Conservation (phyloP, 371 early-diverging fungal genomes). For the Rhizopus sp. region DNA sequence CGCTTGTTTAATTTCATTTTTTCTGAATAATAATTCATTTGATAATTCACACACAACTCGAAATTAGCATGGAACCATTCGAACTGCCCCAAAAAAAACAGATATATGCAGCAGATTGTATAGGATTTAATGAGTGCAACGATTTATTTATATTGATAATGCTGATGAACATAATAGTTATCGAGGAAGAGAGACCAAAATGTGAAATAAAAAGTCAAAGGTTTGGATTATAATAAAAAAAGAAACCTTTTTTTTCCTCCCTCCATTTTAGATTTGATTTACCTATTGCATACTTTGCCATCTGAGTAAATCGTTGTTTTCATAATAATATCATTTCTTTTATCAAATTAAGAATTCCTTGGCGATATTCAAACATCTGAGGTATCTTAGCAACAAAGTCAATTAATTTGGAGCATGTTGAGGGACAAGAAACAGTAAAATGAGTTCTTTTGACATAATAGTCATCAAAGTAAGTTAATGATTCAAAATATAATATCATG, state of each 20-base stretch:
- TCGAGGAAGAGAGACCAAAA: constrained; percentile 14
- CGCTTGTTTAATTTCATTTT: constrained; percentile 5
- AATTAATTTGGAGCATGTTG: constrained; percentile 14
- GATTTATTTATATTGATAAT: constrained; percentile 16
- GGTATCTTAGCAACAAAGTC: constrained; percentile 17
- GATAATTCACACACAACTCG: constrained; percentile 6
- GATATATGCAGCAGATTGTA: constrained; percentile 17
- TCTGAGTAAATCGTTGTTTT: constrained; percentile 3
- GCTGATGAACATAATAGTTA: constrained; percentile 14
- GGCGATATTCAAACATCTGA: constrained; percentile 15
- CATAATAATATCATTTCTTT: constrained; percentile 4
- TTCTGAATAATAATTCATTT: constrained; percentile 10
- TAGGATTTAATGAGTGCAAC: constrained; percentile 10
- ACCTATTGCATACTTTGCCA: constrained; percentile 6
- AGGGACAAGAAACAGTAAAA: constrained; percentile 14
- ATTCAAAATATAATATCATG: constrained; percentile 17
- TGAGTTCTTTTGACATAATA: constrained; percentile 18
- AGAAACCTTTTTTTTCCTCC: constrained; percentile 5
- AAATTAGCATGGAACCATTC: constrained; percentile 12
- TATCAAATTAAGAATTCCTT: constrained; percentile 17
- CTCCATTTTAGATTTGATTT: constrained; percentile 19
- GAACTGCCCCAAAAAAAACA: constrained; percentile 10
- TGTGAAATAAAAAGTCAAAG: constrained; percentile 15
- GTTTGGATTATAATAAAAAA: constrained; percentile 11
- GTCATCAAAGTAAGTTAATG: constrained; percentile 16